Percentiles rank a stretch among this genome's conserved stretches.
Conservation (phyloP, 2,329 filamentous ascomycete genomes). For the Xylariaceae sp. region DNA sequence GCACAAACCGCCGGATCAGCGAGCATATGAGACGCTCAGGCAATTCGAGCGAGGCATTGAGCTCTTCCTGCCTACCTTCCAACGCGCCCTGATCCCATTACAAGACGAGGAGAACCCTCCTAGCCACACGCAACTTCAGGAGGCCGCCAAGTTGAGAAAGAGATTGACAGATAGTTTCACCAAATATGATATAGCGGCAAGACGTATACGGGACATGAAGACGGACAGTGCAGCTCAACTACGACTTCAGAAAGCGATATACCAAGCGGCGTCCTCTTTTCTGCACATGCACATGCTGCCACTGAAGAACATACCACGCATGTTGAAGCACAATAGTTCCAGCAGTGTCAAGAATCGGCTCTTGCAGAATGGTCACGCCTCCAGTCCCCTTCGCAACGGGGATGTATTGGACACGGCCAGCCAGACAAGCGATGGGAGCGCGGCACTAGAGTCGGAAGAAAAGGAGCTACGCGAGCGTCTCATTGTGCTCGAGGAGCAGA, state of each 20-base stretch:
- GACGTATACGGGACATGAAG: constrained; percentile 74
- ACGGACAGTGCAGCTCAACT: constrained; percentile 69
- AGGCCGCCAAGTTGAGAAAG: constrained; percentile 86
- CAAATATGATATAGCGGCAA: constrained; percentile 80
- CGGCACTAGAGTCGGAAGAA: constrained; percentile 72
- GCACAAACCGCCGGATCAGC: constrained; percentile 68
- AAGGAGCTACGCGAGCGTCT: constrained; percentile 75
- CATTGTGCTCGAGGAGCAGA: constrained; percentile 85
- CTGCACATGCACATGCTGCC: constrained; percentile 89
- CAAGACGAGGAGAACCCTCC: constrained; percentile 54
- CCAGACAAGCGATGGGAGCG: constrained; percentile 47
- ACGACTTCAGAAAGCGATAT: constrained; percentile 74
- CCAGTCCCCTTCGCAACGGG: constrained; percentile 44
- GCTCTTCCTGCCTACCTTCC: constrained; percentile 77
- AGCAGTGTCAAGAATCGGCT: constrained; percentile 33
- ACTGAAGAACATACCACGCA: constrained; percentile 67
- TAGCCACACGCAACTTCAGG: constrained; percentile 66
- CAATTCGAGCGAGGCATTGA: constrained; percentile 88
- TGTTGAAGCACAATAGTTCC: constrained; percentile 51
- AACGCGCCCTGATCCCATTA: constrained; percentile 67
- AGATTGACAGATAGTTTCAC: constrained; percentile 83
- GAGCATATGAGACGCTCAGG: constrained; percentile 75
- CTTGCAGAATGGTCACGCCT: constrained; percentile 30
- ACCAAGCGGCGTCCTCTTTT: constrained; percentile 77
- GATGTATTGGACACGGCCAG: constrained; percentile 46